phyloP scores from a whole-genome alignment of 129 eudicot species.

The Tagetes patula region DNA sequence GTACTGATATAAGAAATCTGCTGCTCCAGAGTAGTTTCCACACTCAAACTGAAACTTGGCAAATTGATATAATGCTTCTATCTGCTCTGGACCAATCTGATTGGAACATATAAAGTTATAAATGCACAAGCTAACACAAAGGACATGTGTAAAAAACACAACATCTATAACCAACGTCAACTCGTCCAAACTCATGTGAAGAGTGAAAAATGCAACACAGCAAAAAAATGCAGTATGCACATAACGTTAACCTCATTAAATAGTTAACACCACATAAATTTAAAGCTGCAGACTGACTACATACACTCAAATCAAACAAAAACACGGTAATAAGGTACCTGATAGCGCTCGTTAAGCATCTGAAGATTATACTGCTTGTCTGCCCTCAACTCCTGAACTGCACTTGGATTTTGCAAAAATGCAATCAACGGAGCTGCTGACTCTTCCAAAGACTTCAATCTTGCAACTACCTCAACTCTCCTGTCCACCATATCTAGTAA shows the following conservation, averaged over 20 bases:
- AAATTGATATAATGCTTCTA: slow-evolving; percentile 94
- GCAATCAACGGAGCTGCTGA: slow-evolving; percentile 87
- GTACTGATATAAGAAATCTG: slow-evolving; percentile 89
- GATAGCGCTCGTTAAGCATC: slow-evolving; percentile 86
- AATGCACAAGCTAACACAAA: slow-evolving; percentile 2
- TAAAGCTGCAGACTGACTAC: background rate
- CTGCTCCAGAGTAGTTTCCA: slow-evolving; percentile 99
- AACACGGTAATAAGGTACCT: slow-evolving; percentile 39
- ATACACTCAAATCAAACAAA: background rate
- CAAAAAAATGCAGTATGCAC: background rate
- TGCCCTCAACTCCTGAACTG: slow-evolving; percentile 85
- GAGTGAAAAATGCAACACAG: background rate
- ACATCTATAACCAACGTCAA: background rate
- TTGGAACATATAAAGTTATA: background rate
- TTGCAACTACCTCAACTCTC: slow-evolving; percentile 90
- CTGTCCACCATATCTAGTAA: slow-evolving; percentile 90
- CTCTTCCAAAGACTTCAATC: slow-evolving; percentile 92
- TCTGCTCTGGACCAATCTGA: slow-evolving; percentile 98
- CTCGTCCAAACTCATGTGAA: background rate
- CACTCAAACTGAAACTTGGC: slow-evolving; percentile 98
- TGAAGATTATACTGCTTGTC: slow-evolving; percentile 94
- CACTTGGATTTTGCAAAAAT: slow-evolving; percentile 82
- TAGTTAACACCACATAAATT: background rate
- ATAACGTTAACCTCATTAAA: background rate
- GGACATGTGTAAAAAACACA: background rate